Evolutionary conservation across 306 rosid species (phyloP), one percentile per base, ranked within the genome.

Genomic region (Elaeagnus macrophylla): DNA sequence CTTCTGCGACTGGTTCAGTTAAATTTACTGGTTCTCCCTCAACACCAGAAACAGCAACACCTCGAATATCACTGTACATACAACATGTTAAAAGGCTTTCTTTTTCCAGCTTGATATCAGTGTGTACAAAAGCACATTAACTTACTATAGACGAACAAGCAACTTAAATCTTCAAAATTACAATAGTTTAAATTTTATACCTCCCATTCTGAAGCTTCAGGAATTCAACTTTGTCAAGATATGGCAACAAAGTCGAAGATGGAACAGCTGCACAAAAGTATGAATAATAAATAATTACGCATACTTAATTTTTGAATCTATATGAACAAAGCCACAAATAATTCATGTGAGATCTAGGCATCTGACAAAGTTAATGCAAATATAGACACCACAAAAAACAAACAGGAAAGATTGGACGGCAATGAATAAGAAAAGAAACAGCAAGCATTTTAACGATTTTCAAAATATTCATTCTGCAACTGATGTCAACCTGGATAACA

Each of bases 171-270:
- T 45, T 32, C 9, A 51, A 25, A 37, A 57, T 46, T 37, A 61
- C 9, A 42, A 32, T 46, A 2, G 19, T 41, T 56, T 59, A 18
- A 50, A 53, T 51, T 51, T 37, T 59, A 51, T 55, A 91, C 97
- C 97, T 86, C 68, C 96, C 96, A 81, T 91, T 91, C 75, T 91
- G 97, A 71, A 91, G 97, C 76, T 70, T 84, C 56, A 62, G 64
- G 69, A 91, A 78, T 57, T 82, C 89, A 72, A 69, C 75, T 65
- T 70, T 82, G 77, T 82, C 86, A 11, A 86, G 84, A 68, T 67
- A 41, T 48, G 86, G 75, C 37, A 76, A 76, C 8, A 54, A 75
- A 44, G 77, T 59, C 35, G 80, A 54, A 58, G 91, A 81, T 54
- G 85, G 69, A 76, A 81, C 69, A 64, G 91, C 97, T 91, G 94